Evolutionary conservation across 768 basidiomycete genomes (phyloP).

Genomic region (Boletus edulis): DNA sequence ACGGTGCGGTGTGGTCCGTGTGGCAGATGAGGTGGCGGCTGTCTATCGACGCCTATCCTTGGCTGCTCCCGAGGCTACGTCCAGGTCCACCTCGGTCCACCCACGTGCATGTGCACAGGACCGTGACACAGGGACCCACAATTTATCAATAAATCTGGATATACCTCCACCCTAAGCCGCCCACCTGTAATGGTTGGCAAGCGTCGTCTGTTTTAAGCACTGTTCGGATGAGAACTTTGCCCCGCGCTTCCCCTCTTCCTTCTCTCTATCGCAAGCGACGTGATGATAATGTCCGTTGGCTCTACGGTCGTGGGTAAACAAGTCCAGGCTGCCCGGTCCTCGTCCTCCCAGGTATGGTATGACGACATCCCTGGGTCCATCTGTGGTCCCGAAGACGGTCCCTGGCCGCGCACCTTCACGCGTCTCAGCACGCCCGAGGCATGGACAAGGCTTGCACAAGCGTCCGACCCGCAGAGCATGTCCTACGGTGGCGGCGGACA

Average conservation of each 20-base stretch:
- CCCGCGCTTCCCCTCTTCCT: background rate
- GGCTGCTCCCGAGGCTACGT: slow-evolving; percentile 3
- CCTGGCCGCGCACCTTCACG: slow-evolving; percentile 61
- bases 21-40: slow-evolving; percentile 12
- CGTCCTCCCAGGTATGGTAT: slow-evolving; percentile 44
- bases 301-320: slow-evolving; percentile 13
- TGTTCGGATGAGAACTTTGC: slow-evolving; percentile 1
- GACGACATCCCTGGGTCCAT: slow-evolving; percentile 63
- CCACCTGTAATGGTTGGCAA: slow-evolving; percentile 23
- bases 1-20: background rate
- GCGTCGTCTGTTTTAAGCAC: slow-evolving; percentile 31
- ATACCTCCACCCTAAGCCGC: slow-evolving; percentile 20
- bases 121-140: slow-evolving; percentile 9
- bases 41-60: slow-evolving; percentile 4
- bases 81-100: background rate
- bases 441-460: slow-evolving; percentile 48
- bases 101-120: slow-evolving; percentile 30
- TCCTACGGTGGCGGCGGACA: slow-evolving; percentile 36
- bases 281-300: slow-evolving; percentile 19
- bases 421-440: slow-evolving; percentile 49
- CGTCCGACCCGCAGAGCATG: slow-evolving; percentile 51
- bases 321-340: slow-evolving; percentile 12
- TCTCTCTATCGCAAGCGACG: background rate
- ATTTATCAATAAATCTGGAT: slow-evolving; percentile 23
- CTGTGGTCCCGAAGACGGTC: slow-evolving; percentile 61